Conservation (phyloP, 768 basidiomycete species). For the Trametes elegans region DNA sequence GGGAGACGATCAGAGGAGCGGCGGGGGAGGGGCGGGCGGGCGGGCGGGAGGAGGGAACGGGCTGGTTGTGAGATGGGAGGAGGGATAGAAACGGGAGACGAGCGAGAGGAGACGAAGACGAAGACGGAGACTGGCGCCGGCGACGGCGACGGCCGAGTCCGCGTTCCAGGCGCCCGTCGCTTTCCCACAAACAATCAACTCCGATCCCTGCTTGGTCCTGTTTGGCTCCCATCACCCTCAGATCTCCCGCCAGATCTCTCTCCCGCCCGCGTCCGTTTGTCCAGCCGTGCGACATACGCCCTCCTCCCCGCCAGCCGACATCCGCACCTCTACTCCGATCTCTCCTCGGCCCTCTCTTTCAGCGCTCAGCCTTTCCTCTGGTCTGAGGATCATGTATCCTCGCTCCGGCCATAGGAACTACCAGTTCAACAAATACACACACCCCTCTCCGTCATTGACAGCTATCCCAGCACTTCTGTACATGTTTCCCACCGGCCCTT, state of each 20-base stretch:
- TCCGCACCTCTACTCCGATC: background rate
- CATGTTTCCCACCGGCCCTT: too few species aligned
- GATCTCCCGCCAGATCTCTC: slow-evolving; percentile 5
- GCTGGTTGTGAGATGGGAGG: slow-evolving; percentile 19
- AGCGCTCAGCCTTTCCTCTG: too few species aligned
- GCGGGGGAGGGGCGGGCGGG: slow-evolving; percentile 7
- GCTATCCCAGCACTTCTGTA: too few species aligned
- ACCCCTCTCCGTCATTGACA: too few species aligned
- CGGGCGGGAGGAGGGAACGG: slow-evolving; percentile 3
- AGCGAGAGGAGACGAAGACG: slow-evolving; percentile 15
- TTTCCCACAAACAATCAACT: slow-evolving; percentile 21
- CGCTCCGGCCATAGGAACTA: too few species aligned
- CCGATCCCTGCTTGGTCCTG: slow-evolving; percentile 15
- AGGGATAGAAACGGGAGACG: slow-evolving; percentile 14
- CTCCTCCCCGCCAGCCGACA: background rate
- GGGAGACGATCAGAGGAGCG: background rate
- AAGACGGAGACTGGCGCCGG: slow-evolving; percentile 12
- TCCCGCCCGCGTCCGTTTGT: background rate
- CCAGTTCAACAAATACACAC: too few species aligned
- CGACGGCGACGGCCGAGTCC: slow-evolving; percentile 8
- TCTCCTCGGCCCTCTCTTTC: too few species aligned
- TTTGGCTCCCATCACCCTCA: slow-evolving; percentile 18
- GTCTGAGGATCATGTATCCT: too few species aligned
- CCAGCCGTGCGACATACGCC: background rate
- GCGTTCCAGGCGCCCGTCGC: slow-evolving; percentile 13